These are phyloP conservation scores for Monilinia aucupariae DNA, from an alignment of 2,329 filamentous ascomycete species.

Conservation along the genomic window DNA sequence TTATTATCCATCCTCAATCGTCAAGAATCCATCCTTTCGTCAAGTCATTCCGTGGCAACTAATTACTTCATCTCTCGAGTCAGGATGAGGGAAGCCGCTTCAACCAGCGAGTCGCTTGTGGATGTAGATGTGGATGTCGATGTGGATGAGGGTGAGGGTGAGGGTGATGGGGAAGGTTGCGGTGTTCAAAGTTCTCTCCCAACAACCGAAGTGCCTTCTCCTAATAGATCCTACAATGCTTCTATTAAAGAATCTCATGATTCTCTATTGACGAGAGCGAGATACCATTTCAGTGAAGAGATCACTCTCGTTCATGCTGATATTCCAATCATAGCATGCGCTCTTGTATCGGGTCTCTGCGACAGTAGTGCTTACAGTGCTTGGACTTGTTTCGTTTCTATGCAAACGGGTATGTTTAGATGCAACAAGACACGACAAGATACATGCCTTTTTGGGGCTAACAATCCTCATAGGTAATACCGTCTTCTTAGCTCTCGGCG, in stretches of 20 bases:
- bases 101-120: not conserved
- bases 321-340: conserved; percentile 40
- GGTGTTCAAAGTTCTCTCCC: not conserved
- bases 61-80: too few species aligned
- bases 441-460: not conserved
- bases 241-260: conserved; percentile 17
- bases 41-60: not conserved
- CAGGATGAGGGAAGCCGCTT: not conserved
- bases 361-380: conserved; percentile 45
- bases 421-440: not conserved
- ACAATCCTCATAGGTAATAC: conserved; percentile 46
- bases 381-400: conserved; percentile 46
- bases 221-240: conserved; percentile 15
- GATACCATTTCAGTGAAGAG: conserved; percentile 29
- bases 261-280: not conserved
- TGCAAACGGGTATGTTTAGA: conserved; percentile 44
- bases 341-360: conserved; percentile 43
- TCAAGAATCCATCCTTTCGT: not conserved
- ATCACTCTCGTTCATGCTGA: conserved; percentile 34
- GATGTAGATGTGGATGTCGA: not conserved
- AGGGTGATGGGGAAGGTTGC: not conserved
- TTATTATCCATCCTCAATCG: not conserved
- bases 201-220: conserved; percentile 14
- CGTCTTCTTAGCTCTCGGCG: conserved; percentile 56
- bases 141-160: not conserved